Base-by-base conservation (phyloP, 2,329 filamentous ascomycete genomes). In the Hirsutella thompsonii region DNA sequence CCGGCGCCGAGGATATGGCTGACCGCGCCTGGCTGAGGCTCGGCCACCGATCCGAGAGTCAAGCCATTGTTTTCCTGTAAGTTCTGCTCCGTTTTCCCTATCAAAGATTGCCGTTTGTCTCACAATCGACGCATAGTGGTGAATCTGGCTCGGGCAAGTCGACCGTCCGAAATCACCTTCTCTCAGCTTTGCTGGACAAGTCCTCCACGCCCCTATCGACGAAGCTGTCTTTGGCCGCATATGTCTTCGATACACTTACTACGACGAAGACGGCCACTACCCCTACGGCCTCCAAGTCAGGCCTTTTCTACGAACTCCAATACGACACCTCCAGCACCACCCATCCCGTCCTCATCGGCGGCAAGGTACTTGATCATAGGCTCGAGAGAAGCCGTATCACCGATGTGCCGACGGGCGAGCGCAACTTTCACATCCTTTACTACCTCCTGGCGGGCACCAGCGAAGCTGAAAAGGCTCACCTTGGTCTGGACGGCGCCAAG, bases 71-170 rank as follows among this genome's bases (percentile, higher is more conserved):
- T 2, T 96, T 98, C 53, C 65, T 98, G 88, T 95, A 74, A 69
- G 86, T 20, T 20, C 26, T 16, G 4, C 23, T 11, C 23, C 37
- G 26, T 20, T 14, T 43, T 28, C 14, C 10, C 8, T 23, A 13
- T 21, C n/a, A 14, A 9, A 14, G 6, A 8, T 21, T 13, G 19
- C 46, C 45, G 48, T 58, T 51, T 55, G 51, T 55, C 44, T 60
- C 46, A 36, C 43, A 20, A n/a, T 36, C 47, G 38, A 49, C 11
- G 11, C 23, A 6, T 6, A 95, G 89, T 49, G 92, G 92, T 61
- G 92, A 98, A 72, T 94, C 88, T 43, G 92, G 92, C 36, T 81
- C 92, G 26, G 92, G 92, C 52, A 98, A 98, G 68, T 95, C 92
- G 0, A 98, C 92, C 0, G 71, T 96, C 54, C 82, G 92, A 46